Conservation (phyloP, 1,284 basidiomycete genomes). For the Peniophora sp. region DNA sequence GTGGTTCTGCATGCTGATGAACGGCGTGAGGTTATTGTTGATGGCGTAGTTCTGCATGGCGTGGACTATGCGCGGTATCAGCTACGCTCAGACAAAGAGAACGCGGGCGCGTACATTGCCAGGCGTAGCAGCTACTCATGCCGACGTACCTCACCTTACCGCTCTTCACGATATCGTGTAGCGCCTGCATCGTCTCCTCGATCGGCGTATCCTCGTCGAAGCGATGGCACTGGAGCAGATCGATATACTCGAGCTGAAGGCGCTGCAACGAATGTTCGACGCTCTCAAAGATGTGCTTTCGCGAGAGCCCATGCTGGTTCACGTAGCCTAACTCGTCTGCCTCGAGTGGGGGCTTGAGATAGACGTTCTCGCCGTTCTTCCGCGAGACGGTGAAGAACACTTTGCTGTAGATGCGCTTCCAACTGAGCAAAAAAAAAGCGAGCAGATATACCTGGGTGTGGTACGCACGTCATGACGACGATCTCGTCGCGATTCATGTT, state of each 20-base stretch:
- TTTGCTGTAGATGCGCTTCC: background rate
- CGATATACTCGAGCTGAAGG: conserved; percentile 27
- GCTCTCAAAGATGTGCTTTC: conserved; percentile 26
- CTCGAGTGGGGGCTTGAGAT: background rate
- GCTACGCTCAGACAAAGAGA: background rate
- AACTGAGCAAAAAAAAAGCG: too few relatives aligned
- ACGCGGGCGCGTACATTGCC: conserved; percentile 17
- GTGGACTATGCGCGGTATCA: conserved; percentile 12
- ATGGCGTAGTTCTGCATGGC: conserved; percentile 23
- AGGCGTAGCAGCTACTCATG: conserved; percentile 26
- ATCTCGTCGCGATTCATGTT: background rate
- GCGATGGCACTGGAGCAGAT: conserved; percentile 28
- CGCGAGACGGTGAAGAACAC: conserved; percentile 15
- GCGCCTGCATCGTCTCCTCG: conserved; percentile 32
- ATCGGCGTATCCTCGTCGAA: conserved; percentile 25
- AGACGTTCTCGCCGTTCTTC: conserved; percentile 2
- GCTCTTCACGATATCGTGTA: conserved; percentile 31
- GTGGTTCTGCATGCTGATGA: conserved; percentile 33
- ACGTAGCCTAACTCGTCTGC: conserved; percentile 18
- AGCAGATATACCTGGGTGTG: too few relatives aligned
- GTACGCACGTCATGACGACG: conserved; percentile 4
- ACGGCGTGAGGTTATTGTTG: conserved; percentile 22
- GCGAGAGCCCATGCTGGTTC: conserved; percentile 29
- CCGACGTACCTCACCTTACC: conserved; percentile 35
- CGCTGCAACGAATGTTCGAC: conserved; percentile 24